Evolutionary conservation across 108 stramenopile genomes (phyloP), one percentile per base, ranked within the genome.

Genomic region (Discostella stelligeroides): DNA sequence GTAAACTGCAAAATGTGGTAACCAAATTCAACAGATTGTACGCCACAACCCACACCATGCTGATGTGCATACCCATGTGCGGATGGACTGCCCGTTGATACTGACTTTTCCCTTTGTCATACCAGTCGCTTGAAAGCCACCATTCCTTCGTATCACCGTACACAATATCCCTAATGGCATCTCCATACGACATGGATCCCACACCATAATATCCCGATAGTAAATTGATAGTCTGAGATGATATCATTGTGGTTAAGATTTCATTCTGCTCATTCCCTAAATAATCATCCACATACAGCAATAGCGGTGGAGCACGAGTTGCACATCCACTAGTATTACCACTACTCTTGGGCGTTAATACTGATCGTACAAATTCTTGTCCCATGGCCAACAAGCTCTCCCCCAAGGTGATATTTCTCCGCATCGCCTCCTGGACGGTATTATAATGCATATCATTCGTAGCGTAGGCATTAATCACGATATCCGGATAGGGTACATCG

Each of bases 371-470:
- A 79, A 87, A 88, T 4, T 70, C 63, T 59, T 92, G 88, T 21
- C 63, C 84, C 79, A 90, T 68, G 28, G 85, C 83, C 49, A 90
- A 84, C 10, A 89, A 69, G 54, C 70, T 79, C 24, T 87, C 78
- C 8, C 83, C 81, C 58, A 92, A 47, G 18, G 87, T 88, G 0
- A 67, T 46, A 65, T 88, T 88, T 47, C 73, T 61, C 3, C 64
- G 58, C 18, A 67, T 60, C 4, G 80, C 75, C 55, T 49, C 75
- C 49, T 77, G 75, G 25, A 81, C 72, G n/a, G 71, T 61, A 66
- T 77, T 80, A 62, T 86, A 85, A 62, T 91, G 90, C 87, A 91
- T 85, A 67, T 91, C 90, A 70, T 94, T 94, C 18, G 89, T 89
- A 0, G 87, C 76, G 59, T 94, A 94, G 17, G 86, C 86, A 82